Conservation (phyloP, 73 alveolate genomes). For the Stentor coeruleus region DNA sequence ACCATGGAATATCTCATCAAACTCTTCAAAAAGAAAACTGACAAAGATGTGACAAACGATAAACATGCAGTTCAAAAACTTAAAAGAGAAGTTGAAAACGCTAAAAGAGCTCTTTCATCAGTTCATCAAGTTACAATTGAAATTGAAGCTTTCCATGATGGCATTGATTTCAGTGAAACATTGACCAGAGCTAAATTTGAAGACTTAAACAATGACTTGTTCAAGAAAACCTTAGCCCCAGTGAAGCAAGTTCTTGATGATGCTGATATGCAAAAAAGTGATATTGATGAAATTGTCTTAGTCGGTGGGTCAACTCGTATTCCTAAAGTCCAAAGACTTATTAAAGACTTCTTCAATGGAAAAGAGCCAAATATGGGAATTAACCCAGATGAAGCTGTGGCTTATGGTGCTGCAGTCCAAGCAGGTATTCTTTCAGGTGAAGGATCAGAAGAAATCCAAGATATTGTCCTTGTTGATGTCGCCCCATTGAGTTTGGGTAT, state of each 20-base stretch:
- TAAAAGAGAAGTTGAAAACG: conserved; percentile 96
- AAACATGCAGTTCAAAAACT: conserved; percentile 92
- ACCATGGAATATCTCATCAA: conserved; percentile 89
- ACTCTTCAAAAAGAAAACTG: conserved; percentile 84
- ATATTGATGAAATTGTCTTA: conserved; percentile 80
- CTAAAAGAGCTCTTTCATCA: conserved; percentile 96
- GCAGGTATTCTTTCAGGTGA: conserved; percentile 98
- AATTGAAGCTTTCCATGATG: conserved; percentile 94
- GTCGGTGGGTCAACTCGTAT: conserved; percentile 99
- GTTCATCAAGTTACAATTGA: conserved; percentile 86
- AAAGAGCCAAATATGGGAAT: conserved; percentile 97
- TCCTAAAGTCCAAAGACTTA: conserved; percentile 95
- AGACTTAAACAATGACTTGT: conserved; percentile 86
- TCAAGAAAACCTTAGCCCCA: conserved; percentile 93
- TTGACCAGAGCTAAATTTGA: conserved; percentile 97
- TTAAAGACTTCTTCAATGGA: conserved; percentile 96
- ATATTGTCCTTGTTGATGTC: conserved; percentile 88
- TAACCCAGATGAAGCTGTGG: conserved; percentile 99
- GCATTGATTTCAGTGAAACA: conserved; percentile 94
- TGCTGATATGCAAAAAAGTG: conserved; percentile 64
- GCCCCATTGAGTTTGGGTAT: conserved; percentile 98
- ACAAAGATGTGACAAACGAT: conserved; percentile 76
- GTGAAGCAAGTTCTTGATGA: conserved; percentile 92
- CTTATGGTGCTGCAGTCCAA: conserved; percentile 99
- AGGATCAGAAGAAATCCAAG: conserved; percentile 85